phyloP scores from a whole-genome alignment of 2,329 filamentous ascomycete species.

The Aschersonia sp. region DNA sequence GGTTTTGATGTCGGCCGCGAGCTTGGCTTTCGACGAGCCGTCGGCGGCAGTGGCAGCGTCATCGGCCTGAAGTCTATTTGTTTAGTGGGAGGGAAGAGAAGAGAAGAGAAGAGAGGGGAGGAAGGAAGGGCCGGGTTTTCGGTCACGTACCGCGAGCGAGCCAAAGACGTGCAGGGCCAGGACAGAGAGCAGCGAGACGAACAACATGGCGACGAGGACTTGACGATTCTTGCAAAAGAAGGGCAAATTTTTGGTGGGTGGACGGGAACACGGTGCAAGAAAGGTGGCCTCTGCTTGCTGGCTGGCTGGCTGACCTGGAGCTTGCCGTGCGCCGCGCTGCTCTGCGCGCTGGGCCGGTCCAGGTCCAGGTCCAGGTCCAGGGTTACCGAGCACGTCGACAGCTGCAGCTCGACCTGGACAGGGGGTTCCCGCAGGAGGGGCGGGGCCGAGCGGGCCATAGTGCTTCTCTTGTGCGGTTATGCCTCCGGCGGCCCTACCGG shows the following conservation, averaged over 20 bases:
- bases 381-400: too few species aligned
- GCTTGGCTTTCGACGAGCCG: conserved; percentile 1
- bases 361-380: too few species aligned
- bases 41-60: conserved; percentile 1
- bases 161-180: conserved; percentile 5
- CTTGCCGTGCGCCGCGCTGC: too few species aligned
- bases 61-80: conserved; percentile 2
- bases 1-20: conserved; percentile 43
- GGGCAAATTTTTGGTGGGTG: background rate
- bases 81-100: background rate
- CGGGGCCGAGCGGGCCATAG: too few species aligned
- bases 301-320: too few species aligned
- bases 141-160: conserved; percentile 1
- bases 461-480: too few species aligned
- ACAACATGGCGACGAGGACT: conserved; percentile 2
- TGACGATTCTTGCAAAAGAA: background rate
- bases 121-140: background rate
- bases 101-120: background rate
- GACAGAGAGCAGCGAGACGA: conserved; percentile 3
- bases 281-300: background rate
- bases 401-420: too few species aligned
- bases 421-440: too few species aligned
- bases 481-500: too few species aligned
- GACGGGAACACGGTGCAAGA: background rate
- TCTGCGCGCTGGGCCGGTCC: too few species aligned